These are phyloP conservation scores for Hypoxylon rickii DNA, from an alignment of 495 filamentous ascomycete species.

Conservation along the genomic window DNA sequence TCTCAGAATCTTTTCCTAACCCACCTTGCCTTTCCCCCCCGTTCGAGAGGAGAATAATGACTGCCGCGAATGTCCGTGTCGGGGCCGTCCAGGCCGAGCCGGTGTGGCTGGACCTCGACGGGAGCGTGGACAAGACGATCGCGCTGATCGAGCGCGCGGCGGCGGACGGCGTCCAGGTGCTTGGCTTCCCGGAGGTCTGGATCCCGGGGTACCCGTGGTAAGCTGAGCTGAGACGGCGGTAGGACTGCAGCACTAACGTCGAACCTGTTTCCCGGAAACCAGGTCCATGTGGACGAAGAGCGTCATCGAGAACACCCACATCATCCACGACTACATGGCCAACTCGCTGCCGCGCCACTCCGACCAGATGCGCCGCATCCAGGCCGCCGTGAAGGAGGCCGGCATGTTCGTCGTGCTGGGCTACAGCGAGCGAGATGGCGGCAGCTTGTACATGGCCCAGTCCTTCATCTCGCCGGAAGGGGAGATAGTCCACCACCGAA, in stretches of 20 bases:
- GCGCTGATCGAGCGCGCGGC: constrained; percentile 56
- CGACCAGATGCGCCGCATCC: constrained; percentile 54
- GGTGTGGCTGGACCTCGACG: constrained; percentile 58
- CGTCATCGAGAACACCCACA: constrained; percentile 47
- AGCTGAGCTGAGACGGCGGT: constrained; percentile 47
- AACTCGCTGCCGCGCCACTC: constrained; percentile 55
- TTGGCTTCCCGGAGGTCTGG: constrained; percentile 62
- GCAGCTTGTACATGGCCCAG: constrained; percentile 62
- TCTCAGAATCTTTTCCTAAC: background rate
- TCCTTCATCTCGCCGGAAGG: constrained; percentile 54
- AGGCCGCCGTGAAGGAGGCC: constrained; percentile 44
- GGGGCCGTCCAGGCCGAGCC: constrained; percentile 60
- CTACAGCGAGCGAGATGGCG: constrained; percentile 54
- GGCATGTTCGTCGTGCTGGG: constrained; percentile 56
- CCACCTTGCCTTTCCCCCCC: too few relatives aligned
- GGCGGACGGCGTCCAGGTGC: constrained; percentile 52
- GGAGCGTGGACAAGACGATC: constrained; percentile 57
- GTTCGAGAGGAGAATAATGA: constrained; percentile 30
- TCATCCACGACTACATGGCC: constrained; percentile 52
- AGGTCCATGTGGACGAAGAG: constrained; percentile 43
- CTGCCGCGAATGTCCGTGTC: constrained; percentile 40
- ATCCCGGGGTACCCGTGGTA: constrained; percentile 61
- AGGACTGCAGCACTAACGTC: constrained; percentile 25
- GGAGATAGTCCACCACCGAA: constrained; percentile 49
- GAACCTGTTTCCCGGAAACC: constrained; percentile 24